phyloP scores from a whole-genome alignment of 352 stramenopile genomes.

The Phytophthora brassicae region DNA sequence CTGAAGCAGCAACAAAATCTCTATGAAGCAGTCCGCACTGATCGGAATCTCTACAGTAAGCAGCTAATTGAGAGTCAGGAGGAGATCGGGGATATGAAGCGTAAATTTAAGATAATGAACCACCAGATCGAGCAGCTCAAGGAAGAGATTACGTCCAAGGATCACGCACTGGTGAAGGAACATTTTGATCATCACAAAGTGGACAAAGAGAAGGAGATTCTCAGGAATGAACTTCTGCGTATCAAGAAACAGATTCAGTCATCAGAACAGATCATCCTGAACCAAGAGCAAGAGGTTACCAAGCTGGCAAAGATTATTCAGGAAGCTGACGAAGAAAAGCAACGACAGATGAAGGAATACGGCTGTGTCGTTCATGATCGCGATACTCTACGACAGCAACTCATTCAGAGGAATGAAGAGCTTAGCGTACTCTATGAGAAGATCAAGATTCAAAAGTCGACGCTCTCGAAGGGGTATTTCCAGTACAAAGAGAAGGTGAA shows the following conservation, averaged over 20 bases:
- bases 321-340: conserved; percentile 89
- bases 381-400: conserved; percentile 82
- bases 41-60: conserved; percentile 94
- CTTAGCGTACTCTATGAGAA: conserved; percentile 89
- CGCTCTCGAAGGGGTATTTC: conserved; percentile 71
- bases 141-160: conserved; percentile 92
- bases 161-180: conserved; percentile 92
- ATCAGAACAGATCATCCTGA: conserved; percentile 88
- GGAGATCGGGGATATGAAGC: conserved; percentile 89
- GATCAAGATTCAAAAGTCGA: conserved; percentile 91
- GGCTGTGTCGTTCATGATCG: conserved; percentile 84
- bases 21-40: conserved; percentile 91
- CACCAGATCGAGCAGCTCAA: conserved; percentile 92
- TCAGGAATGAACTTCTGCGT: conserved; percentile 89
- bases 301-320: conserved; percentile 90
- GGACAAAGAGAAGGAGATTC: conserved; percentile 90
- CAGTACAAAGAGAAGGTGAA: conserved; percentile 74
- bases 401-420: conserved; percentile 89
- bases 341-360: conserved; percentile 87
- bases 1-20: conserved; percentile 95
- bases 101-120: conserved; percentile 92
- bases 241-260: conserved; percentile 91
- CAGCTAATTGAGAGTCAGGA: conserved; percentile 93
- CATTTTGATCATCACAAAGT: conserved; percentile 94
- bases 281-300: conserved; percentile 81